phyloP scores from a whole-genome alignment of 23 red algal species.

The Chondrus crispus region DNA sequence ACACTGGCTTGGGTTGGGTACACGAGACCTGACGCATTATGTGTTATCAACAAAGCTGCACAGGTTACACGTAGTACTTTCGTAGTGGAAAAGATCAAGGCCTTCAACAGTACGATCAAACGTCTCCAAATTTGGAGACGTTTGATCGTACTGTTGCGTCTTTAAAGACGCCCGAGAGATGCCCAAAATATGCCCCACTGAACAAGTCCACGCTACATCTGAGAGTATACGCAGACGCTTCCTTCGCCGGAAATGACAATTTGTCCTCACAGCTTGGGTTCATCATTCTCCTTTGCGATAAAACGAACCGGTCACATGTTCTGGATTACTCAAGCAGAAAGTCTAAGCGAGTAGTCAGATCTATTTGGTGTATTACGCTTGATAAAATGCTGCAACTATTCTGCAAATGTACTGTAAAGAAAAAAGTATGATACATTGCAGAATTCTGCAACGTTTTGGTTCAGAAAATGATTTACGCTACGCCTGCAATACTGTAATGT shows the following conservation, averaged over 20 bases:
- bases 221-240: slow-evolving; percentile 1
- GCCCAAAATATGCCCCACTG: not conserved
- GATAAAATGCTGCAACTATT: too few relatives aligned
- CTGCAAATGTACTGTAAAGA: too few relatives aligned
- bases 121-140: not conserved
- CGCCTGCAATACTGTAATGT: too few relatives aligned
- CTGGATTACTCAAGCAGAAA: not conserved
- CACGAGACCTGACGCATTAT: not conserved
- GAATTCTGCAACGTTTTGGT: too few relatives aligned
- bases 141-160: not conserved
- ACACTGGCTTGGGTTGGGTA: not conserved
- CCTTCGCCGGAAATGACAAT: slow-evolving; percentile 19
- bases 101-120: not conserved
- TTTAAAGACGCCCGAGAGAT: too few relatives aligned
- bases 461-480: too few relatives aligned
- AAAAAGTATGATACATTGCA: too few relatives aligned
- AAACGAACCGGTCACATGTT: not conserved
- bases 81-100: not conserved
- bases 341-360: not conserved
- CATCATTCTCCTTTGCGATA: slow-evolving; percentile 3
- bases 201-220: not conserved
- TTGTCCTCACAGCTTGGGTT: slow-evolving; percentile 1
- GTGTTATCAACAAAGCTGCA: not conserved
- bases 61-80: too few relatives aligned
- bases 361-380: too few relatives aligned